Percentiles rank a stretch among this genome's conserved stretches.
Evolutionary conservation across 768 basidiomycete genomes (phyloP).

Genomic region (Tephrocybe sp.): DNA sequence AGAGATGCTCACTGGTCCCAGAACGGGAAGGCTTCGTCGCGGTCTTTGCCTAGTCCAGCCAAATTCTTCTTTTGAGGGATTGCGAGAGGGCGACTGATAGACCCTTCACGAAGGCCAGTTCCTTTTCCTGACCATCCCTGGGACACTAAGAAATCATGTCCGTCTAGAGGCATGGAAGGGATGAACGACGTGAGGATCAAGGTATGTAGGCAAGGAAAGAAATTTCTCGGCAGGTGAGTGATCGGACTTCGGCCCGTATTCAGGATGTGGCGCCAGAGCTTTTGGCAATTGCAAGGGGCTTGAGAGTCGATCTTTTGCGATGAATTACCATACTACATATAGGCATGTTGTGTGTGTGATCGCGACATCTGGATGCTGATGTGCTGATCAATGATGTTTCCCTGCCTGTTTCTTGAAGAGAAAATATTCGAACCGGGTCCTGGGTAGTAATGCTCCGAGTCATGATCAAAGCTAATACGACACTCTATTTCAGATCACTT

Average conservation of each 20-base stretch:
- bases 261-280: too few relatives aligned
- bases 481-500: not conserved
- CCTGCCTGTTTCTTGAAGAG: too few relatives aligned
- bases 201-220: not conserved
- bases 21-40: conserved; percentile 95
- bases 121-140: conserved; percentile 92
- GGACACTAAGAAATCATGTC: conserved; percentile 66
- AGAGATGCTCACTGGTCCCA: conserved; percentile 85
- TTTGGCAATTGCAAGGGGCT: too few relatives aligned
- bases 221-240: not conserved
- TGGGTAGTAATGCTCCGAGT: too few relatives aligned
- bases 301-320: too few relatives aligned
- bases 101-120: conserved; percentile 78
- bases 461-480: too few relatives aligned
- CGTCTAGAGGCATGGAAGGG: conserved; percentile 64
- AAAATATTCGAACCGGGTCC: too few relatives aligned
- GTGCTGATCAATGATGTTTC: too few relatives aligned
- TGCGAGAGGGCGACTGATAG: conserved; percentile 71
- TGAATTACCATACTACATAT: too few relatives aligned
- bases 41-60: conserved; percentile 86
- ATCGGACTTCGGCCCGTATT: too few relatives aligned
- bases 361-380: too few relatives aligned
- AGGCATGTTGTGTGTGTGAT: too few relatives aligned
- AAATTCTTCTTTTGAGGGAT: conserved; percentile 83
- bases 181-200: not conserved